Percentiles rank a stretch among this genome's conserved stretches.
phyloP scores from a whole-genome alignment of 2,329 filamentous ascomycete genomes.

The Dactylonectria estremocensis region DNA sequence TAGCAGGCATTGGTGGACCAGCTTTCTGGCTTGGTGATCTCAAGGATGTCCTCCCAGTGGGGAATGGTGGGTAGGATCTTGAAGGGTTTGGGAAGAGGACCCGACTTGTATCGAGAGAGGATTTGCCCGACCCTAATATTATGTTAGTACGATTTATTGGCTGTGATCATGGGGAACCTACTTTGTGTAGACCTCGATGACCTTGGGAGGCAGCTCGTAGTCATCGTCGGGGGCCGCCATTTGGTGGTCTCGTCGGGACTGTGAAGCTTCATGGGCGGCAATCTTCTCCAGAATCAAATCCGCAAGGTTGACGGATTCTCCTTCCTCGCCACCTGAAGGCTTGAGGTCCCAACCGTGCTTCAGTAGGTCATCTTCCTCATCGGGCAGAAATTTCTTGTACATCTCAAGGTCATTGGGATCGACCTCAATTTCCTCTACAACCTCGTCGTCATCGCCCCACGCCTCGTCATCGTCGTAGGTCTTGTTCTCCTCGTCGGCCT shows the following conservation, averaged over 20 bases:
- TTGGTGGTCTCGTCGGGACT: constrained; percentile 57
- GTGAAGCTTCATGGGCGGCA: constrained; percentile 85
- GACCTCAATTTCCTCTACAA: constrained; percentile 81
- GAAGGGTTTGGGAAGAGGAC: constrained; percentile 97
- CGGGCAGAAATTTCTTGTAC: constrained; percentile 91
- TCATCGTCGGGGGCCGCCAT: constrained; percentile 80
- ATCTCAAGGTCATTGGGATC: constrained; percentile 91
- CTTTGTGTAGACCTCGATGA: constrained; percentile 95
- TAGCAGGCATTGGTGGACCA: constrained; percentile 85
- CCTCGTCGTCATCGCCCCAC: constrained; percentile 86
- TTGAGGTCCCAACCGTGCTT: constrained; percentile 73
- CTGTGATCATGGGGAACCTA: constrained; percentile 54
- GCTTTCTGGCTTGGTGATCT: constrained; percentile 84
- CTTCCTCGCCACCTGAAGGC: constrained; percentile 62
- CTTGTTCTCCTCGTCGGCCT: constrained; percentile 62
- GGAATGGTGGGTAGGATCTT: constrained; percentile 95
- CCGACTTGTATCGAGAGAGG: constrained; percentile 92
- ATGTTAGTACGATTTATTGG: constrained; percentile 29
- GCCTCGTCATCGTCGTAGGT: constrained; percentile 71
- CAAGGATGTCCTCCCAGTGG: constrained; percentile 89
- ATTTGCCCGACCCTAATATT: constrained; percentile 81
- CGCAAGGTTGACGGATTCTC: constrained; percentile 82
- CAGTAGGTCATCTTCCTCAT: constrained; percentile 79
- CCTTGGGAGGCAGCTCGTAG: constrained; percentile 89
- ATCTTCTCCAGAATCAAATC: constrained; percentile 97